phyloP scores from a whole-genome alignment of 177 flowering plant species.

The Vitis hybrid region DNA sequence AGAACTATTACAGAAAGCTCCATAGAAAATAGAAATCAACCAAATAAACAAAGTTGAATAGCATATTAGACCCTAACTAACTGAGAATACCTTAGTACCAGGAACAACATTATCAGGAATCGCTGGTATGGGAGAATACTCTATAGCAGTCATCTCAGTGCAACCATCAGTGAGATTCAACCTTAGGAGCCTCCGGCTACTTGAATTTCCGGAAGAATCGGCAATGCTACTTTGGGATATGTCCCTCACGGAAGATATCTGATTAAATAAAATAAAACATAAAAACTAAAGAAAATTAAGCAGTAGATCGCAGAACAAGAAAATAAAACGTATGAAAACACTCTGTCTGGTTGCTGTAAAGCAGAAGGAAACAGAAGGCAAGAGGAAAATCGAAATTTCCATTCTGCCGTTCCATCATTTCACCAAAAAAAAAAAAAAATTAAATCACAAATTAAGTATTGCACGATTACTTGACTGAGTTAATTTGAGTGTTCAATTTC shows the following conservation, averaged over 20 bases:
- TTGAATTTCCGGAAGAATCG: constrained; percentile 32
- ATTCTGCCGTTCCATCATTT: too few species aligned
- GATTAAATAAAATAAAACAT: constrained; percentile 5
- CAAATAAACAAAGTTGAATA: neutral
- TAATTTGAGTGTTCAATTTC: too few species aligned
- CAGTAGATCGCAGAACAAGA: neutral
- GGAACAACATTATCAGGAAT: constrained; percentile 69
- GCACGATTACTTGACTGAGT: too few species aligned
- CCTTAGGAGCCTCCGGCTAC: constrained; percentile 48
- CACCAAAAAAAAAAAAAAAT: too few species aligned
- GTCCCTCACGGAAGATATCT: constrained; percentile 77
- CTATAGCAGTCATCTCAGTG: constrained; percentile 67
- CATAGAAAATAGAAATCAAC: neutral
- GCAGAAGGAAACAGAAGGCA: too few species aligned
- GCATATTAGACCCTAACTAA: neutral
- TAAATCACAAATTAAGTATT: too few species aligned
- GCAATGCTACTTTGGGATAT: constrained; percentile 57
- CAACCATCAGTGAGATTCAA: constrained; percentile 79
- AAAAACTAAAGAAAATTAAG: neutral
- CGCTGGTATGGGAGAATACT: constrained; percentile 57
- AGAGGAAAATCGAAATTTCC: too few species aligned
- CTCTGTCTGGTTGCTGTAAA: too few species aligned
- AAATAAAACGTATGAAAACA: neutral
- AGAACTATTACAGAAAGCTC: neutral
- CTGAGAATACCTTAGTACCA: constrained; percentile 72